Percentiles rank a stretch among this genome's conserved stretches.
These are phyloP conservation scores for Tetradesmus lagerheimii DNA, from an alignment of 139 green algal species.

Conservation along the genomic window DNA sequence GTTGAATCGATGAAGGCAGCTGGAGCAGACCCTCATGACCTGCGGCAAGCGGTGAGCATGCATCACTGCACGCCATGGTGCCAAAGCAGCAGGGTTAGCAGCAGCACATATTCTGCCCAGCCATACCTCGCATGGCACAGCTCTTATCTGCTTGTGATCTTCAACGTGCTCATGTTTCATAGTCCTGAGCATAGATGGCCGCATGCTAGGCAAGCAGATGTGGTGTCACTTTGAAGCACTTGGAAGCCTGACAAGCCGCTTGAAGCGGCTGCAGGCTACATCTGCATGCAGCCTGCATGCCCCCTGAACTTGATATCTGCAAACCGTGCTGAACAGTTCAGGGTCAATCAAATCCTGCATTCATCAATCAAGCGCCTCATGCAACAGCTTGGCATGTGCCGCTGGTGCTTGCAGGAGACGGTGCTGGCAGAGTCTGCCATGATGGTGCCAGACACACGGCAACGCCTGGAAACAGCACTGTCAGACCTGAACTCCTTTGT, in stretches of 20 bases:
- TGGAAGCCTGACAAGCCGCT: no score
- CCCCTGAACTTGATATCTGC: no score
- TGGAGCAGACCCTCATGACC: conserved; percentile 75
- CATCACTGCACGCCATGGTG: neutral
- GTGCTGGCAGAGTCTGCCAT: conserved; percentile 86
- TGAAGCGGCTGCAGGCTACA: no score
- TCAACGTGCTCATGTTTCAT: no score
- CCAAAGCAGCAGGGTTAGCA: neutral
- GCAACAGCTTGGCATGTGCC: neutral
- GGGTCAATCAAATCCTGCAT: no score
- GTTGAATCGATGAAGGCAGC: conserved; percentile 82
- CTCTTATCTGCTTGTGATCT: no score
- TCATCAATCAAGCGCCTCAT: neutral
- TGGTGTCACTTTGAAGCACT: no score
- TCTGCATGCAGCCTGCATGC: no score
- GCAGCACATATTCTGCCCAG: neutral
- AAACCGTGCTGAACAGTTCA: neutral
- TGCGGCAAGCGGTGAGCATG: conserved; percentile 87
- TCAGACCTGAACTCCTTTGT: conserved; percentile 76
- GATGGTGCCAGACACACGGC: conserved; percentile 90
- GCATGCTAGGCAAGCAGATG: no score
- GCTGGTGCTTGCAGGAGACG: conserved; percentile 80
- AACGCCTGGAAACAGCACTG: conserved; percentile 81
- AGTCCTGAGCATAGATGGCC: no score
- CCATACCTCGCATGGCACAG: no score